A percentile compares a stretch with the other conserved stretches of the same genome.
These are phyloP conservation scores for Mycosarcoma mackinlayi DNA, from an alignment of 1,284 basidiomycete species.

Conservation along the genomic window DNA sequence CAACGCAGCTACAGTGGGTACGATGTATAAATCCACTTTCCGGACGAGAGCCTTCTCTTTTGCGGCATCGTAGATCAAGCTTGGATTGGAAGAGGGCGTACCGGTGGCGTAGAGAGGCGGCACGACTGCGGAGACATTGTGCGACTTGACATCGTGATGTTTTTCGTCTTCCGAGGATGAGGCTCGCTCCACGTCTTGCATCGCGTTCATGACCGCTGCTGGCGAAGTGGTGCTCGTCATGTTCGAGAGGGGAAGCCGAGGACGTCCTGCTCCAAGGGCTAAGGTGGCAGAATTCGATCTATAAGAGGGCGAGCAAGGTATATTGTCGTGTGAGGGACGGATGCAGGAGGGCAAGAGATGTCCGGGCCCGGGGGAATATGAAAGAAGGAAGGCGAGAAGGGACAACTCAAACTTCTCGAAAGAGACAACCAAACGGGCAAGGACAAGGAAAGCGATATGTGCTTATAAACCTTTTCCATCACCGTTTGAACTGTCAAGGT, in stretches of 20 bases:
- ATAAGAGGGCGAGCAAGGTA: too few relatives aligned
- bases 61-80: slow-evolving; percentile 70
- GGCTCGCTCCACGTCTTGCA: slow-evolving; percentile 30
- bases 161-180: slow-evolving; percentile 39
- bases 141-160: slow-evolving; percentile 11
- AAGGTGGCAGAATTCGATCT: too few relatives aligned
- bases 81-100: slow-evolving; percentile 13
- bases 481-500: too few relatives aligned
- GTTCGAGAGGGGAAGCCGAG: not conserved
- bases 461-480: too few relatives aligned
- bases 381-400: too few relatives aligned
- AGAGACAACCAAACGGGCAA: too few relatives aligned
- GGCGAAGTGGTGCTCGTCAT: slow-evolving; percentile 37
- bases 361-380: too few relatives aligned
- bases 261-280: too few relatives aligned
- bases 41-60: slow-evolving; percentile 40
- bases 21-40: slow-evolving; percentile 61
- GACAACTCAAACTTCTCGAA: too few relatives aligned
- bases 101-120: slow-evolving; percentile 19
- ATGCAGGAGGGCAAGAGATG: too few relatives aligned
- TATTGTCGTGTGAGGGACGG: too few relatives aligned
- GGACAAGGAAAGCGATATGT: too few relatives aligned
- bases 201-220: slow-evolving; percentile 16
- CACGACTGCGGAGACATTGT: not conserved
- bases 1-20: slow-evolving; percentile 50